These are phyloP conservation scores for Metschnikowia rubicola DNA, from an alignment of 805 yeast genomes.

Conservation along the genomic window DNA sequence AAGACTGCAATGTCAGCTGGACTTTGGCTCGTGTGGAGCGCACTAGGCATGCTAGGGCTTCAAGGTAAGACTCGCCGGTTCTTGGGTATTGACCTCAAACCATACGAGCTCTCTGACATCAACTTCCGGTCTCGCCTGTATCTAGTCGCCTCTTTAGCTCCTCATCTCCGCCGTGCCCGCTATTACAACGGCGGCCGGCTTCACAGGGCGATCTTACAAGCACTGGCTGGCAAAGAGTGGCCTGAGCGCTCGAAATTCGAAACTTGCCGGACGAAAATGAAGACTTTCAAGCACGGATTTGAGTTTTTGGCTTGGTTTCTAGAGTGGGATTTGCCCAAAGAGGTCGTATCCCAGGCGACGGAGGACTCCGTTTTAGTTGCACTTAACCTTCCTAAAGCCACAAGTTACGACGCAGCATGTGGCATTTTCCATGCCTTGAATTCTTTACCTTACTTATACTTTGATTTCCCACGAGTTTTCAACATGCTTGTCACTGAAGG, in stretches of 20 bases:
- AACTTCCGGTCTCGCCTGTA: background rate
- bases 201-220: background rate
- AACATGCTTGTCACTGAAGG: background rate
- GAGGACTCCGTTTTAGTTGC: background rate
- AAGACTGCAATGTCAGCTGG: no score
- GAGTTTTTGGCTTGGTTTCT: slow-evolving; percentile 1
- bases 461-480: background rate
- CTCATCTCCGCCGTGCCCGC: background rate
- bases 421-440: background rate
- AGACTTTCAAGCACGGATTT: background rate
- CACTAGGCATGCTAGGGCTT: no score
- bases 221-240: background rate
- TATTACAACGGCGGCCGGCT: background rate
- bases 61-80: no score
- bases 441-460: background rate
- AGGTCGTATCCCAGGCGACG: background rate
- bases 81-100: background rate
- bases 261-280: background rate
- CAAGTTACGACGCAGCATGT: background rate
- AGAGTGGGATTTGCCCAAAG: background rate
- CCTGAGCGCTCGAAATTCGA: background rate
- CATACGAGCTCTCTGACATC: background rate
- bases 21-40: no score
- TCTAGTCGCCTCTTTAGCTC: background rate
- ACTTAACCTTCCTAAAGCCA: background rate